A percentile compares a stretch with the other conserved stretches of the same genome.
These are phyloP conservation scores for Pleurotus eryngii DNA, from an alignment of 768 basidiomycete species.

Conservation along the genomic window DNA sequence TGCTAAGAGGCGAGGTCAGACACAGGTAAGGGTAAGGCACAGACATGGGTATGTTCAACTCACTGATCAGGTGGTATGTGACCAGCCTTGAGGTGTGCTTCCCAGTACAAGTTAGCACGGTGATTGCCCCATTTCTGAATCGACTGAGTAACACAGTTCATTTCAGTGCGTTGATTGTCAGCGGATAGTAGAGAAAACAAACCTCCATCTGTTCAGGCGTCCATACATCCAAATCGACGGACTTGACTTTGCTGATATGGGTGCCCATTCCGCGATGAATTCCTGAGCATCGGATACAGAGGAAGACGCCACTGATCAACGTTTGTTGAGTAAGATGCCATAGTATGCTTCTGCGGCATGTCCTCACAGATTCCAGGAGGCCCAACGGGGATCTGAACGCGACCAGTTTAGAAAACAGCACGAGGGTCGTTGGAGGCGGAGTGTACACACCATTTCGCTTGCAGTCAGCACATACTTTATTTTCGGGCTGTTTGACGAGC, in stretches of 20 bases:
- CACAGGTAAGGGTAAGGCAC: neutral
- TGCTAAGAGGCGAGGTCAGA: constrained; percentile 45
- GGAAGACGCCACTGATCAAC: constrained; percentile 72
- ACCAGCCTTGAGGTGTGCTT: constrained; percentile 88
- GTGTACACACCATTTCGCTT: constrained; percentile 81
- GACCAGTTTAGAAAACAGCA: constrained; percentile 4
- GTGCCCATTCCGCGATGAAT: constrained; percentile 98
- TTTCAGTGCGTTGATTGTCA: neutral
- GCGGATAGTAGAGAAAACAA: constrained; percentile 15
- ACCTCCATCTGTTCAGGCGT: constrained; percentile 98
- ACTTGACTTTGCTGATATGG: constrained; percentile 96
- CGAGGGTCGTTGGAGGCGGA: neutral
- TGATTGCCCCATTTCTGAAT: constrained; percentile 95
- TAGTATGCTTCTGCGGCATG: neutral
- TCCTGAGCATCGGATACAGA: constrained; percentile 97
- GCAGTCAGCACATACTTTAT: constrained; percentile 95
- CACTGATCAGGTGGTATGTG: constrained; percentile 95
- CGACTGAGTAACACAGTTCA: constrained; percentile 36
- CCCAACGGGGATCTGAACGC: constrained; percentile 88
- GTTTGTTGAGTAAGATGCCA: neutral
- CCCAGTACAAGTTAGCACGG: constrained; percentile 95
- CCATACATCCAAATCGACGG: constrained; percentile 97
- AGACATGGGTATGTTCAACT: constrained; percentile 27
- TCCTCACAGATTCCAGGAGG: constrained; percentile 90
- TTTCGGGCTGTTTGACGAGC: constrained; percentile 84